Evolutionary conservation across 2,329 filamentous ascomycete species (phyloP).

Genomic region (Beauveria sp.): DNA sequence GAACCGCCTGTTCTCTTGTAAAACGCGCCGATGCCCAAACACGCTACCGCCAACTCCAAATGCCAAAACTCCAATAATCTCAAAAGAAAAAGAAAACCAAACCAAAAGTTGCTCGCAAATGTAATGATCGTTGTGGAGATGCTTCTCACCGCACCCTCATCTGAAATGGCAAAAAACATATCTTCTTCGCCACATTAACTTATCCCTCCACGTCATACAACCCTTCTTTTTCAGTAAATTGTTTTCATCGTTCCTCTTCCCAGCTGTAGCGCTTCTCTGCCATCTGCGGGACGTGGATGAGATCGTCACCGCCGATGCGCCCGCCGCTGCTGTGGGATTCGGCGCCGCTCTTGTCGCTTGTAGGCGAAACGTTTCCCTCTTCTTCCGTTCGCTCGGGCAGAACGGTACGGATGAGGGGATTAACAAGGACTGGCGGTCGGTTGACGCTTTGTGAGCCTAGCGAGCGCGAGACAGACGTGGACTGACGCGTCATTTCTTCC

Average conservation of each 20-base stretch:
- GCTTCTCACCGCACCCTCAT: neutral
- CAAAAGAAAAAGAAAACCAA: neutral
- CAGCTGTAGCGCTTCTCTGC: constrained; percentile 44
- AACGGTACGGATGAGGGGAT: neutral
- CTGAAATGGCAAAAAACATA: constrained; percentile 3
- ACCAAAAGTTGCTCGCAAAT: neutral
- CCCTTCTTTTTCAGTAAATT: neutral
- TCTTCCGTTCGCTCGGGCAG: neutral
- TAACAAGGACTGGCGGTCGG: constrained; percentile 1
- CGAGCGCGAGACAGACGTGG: constrained; percentile 10
- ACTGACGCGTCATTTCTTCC: constrained; percentile 21
- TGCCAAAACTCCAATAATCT: neutral
- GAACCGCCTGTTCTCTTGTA: neutral
- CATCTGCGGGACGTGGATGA: constrained; percentile 45
- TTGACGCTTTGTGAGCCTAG: neutral
- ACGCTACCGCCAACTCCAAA: constrained; percentile 7
- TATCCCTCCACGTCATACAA: neutral
- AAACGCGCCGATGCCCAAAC: neutral
- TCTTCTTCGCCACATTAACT: neutral
- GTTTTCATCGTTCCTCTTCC: constrained; percentile 30
- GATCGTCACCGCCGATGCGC: constrained; percentile 38
- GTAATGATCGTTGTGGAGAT: neutral
- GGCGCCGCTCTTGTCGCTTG: neutral
- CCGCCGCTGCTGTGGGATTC: constrained; percentile 25
- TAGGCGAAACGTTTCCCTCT: neutral